Evolutionary conservation across 371 early-diverging fungal species (phyloP), one percentile per base, ranked within the genome.

Genomic region (Chytridiales sp.): DNA sequence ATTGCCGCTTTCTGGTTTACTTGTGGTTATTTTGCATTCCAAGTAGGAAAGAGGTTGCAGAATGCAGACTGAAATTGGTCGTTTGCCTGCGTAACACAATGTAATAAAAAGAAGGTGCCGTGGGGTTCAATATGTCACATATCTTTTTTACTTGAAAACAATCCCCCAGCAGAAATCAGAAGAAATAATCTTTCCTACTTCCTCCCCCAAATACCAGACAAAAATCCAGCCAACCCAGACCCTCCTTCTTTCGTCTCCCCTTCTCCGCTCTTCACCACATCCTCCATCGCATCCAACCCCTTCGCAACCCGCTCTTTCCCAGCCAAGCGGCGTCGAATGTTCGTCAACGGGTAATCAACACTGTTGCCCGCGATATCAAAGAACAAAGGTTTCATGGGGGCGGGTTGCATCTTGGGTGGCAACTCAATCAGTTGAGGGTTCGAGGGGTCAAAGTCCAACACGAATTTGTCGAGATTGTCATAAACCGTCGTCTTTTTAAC

Each of bases 341-440:
- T 72, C 5, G 29, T 44, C 9, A 47, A 43, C 11, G 87, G 85
- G 57, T 82, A 91, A 43, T 87, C 80, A 40, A 92, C 73, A 47
- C 81, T 74, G 62, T 85, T 86, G 59, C 80, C 86, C 3, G 90
- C 89, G 42, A 92, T 70, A 61, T 92, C 92, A 69, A 87, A 90
- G 66, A 88, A 88, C 47, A 92, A 68, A 0, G 92, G 92, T 58
- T 91, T 91, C 54, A 78, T 79, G 1, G 87, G 80, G 38, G 87
- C 84, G 11, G 89, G 82, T 55, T 82, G 70, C 52, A 90, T 76
- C 36, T 62, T 47, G 3, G 90, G 89, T 17, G 90, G 90, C 56
- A 89, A 82, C 27, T 80, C 79, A 19, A 87, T 75, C 36, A 90
- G 62, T 42, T 78, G 61, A n/a, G 74, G 72, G 47, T 61, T 38